These are phyloP conservation scores for Coemansia sp. DNA, from an alignment of 192 early-diverging fungal genomes.

Conservation along the genomic window DNA sequence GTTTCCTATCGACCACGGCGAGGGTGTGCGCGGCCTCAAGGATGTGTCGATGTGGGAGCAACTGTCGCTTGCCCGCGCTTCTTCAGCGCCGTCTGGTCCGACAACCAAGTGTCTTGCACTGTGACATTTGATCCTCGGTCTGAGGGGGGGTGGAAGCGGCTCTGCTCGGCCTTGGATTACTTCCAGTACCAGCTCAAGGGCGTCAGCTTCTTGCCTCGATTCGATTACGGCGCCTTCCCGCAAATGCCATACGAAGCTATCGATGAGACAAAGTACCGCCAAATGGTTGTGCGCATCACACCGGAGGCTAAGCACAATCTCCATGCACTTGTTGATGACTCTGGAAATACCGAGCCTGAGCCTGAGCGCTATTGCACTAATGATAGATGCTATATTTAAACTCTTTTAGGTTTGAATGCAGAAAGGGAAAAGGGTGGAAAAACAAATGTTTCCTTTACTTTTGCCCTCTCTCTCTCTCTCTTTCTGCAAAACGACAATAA, in stretches of 20 bases:
- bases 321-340: constrained; percentile 6
- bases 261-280: constrained; percentile 25
- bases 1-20: constrained; percentile 53
- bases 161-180: constrained; percentile 45
- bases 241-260: constrained; percentile 58
- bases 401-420: not conserved
- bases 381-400: constrained; percentile 9
- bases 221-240: constrained; percentile 35
- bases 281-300: constrained; percentile 21
- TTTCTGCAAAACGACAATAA: no score
- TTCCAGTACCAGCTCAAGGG: constrained; percentile 58
- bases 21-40: constrained; percentile 36
- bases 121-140: constrained; percentile 49
- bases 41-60: constrained; percentile 57
- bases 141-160: constrained; percentile 28
- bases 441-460: no score
- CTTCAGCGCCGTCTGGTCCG: constrained; percentile 50
- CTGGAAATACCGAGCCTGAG: constrained; percentile 12
- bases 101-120: constrained; percentile 56
- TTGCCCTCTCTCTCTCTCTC: no score
- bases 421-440: no score
- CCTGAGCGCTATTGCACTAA: constrained; percentile 17
- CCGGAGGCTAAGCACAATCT: not conserved
- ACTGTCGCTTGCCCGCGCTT: constrained; percentile 50
- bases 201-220: constrained; percentile 47